Evolutionary conservation across 495 filamentous ascomycete species (phyloP).

Genomic region (Lophium mytilinum): DNA sequence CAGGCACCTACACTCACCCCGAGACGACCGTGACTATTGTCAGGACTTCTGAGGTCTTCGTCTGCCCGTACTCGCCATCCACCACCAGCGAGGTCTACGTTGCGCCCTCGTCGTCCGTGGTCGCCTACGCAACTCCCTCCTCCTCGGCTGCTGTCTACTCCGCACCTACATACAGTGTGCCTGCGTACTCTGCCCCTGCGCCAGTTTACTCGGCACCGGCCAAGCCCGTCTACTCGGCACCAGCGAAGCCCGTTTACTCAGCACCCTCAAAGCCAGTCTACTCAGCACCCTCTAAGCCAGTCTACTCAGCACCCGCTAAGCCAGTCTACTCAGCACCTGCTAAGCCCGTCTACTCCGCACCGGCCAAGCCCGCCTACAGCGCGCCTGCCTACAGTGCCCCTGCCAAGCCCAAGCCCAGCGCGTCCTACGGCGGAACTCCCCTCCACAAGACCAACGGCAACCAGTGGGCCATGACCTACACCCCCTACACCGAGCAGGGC

Average conservation of each 20-base stretch:
- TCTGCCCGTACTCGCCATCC: constrained; percentile 54
- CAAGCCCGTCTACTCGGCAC: neutral
- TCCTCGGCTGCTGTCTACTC: constrained; percentile 19
- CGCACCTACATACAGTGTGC: too few species aligned
- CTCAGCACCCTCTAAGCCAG: neutral
- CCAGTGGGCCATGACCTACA: constrained; percentile 89
- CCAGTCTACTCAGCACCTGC: constrained; percentile 1
- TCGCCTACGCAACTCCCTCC: constrained; percentile 12
- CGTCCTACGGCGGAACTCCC: constrained; percentile 13
- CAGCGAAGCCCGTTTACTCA: neutral
- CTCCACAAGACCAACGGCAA: constrained; percentile 41
- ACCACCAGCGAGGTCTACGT: neutral
- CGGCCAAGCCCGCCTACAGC: neutral
- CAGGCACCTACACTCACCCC: constrained; percentile 67
- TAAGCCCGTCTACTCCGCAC: neutral
- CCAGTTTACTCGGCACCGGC: too few species aligned
- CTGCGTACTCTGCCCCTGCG: too few species aligned
- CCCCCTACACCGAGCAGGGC: constrained; percentile 57
- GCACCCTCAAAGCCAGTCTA: neutral
- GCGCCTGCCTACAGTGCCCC: neutral
- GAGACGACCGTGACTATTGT: constrained; percentile 60
- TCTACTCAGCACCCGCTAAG: constrained; percentile 3
- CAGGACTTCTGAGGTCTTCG: constrained; percentile 57
- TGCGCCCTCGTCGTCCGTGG: constrained; percentile 12
- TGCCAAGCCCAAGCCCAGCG: neutral